Conservation (phyloP, 2,329 filamentous ascomycete genomes). For the Pezicula carpinea region DNA sequence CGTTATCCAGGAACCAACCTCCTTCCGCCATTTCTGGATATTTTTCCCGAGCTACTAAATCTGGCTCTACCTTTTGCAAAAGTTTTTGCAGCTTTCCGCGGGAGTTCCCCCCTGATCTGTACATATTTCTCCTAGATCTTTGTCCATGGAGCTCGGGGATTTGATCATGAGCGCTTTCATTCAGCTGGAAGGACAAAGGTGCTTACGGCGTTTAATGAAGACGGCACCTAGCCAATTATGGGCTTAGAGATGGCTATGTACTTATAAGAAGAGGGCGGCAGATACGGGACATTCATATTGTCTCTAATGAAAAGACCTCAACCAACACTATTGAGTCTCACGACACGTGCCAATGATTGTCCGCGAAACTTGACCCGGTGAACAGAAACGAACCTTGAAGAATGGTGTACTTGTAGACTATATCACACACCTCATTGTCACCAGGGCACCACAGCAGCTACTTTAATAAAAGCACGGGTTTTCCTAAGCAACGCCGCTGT, state of each 20-base stretch:
- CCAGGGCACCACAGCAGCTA: no score
- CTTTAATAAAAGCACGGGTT: neutral
- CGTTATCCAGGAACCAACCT: neutral
- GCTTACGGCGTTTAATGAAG: constrained; percentile 5
- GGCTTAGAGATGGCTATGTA: constrained; percentile 9
- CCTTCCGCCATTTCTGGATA: constrained; percentile 6
- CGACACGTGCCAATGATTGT: neutral
- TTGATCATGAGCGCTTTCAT: constrained; percentile 7
- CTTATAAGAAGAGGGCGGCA: constrained; percentile 6
- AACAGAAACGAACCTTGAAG: no score
- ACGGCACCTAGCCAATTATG: constrained; percentile 3
- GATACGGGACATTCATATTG: neutral
- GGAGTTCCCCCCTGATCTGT: constrained; percentile 9
- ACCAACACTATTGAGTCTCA: neutral
- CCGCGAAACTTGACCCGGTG: neutral
- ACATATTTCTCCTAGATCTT: constrained; percentile 9
- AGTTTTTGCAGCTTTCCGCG: neutral
- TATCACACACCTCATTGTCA: no score
- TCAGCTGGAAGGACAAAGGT: constrained; percentile 1
- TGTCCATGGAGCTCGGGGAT: neutral
- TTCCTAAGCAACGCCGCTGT: neutral
- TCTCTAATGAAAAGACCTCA: constrained; percentile 2
- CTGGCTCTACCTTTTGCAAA: neutral
- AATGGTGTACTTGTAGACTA: no score
- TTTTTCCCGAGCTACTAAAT: neutral